Base-by-base conservation (phyloP, 768 basidiomycete genomes). In the Russula vinacea region DNA sequence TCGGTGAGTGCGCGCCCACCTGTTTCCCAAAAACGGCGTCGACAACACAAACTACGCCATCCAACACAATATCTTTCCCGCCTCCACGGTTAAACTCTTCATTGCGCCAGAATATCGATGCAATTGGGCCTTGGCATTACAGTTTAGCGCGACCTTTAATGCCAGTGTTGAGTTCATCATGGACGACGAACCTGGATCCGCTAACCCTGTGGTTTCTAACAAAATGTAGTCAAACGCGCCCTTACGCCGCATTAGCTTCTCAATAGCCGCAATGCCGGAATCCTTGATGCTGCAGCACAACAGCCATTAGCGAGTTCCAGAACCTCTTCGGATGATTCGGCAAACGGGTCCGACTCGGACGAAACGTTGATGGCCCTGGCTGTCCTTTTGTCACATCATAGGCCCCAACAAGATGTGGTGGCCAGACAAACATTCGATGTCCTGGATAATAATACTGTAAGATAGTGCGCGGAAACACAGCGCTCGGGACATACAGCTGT, bases 271-370 rank as follows among this genome's bases (percentile, higher is more conserved):
- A 0, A 91, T 82, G 2, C 97, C 97, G 13, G 86, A 80, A 73
- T 98, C 95, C 70, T 97, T 96, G 77, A 98, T 92, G 64, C 94
- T 95, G 73, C 97, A 99, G 75, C 97, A 99, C n/a, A 99, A 74
- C 97, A 98, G 19, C 97, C 97, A 73, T 99, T 96, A 0, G 94
- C 87, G 1, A 98, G 82, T 69, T 97, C 94, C 11, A 99, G 83
- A 71, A 96, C 85, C 70, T 95, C 92, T 72, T 93, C 89, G 1
- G 88, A 87, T 51, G 84, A 78, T 54, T 85, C 82, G 19, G 82
- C 85, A 14, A 80, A 75, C 9, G 85, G 85, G 68, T 86, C 83
- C 39, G 85, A 83, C 2, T 77, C 76, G 14, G 87, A 87, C 4
- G 90, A 81, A 9, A 98, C 82, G 62, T 91, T 93, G 72, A 98